A percentile compares a stretch with the other conserved stretches of the same genome.
phyloP scores from a whole-genome alignment of 2,329 filamentous ascomycete genomes.

The Fusarium sp. region DNA sequence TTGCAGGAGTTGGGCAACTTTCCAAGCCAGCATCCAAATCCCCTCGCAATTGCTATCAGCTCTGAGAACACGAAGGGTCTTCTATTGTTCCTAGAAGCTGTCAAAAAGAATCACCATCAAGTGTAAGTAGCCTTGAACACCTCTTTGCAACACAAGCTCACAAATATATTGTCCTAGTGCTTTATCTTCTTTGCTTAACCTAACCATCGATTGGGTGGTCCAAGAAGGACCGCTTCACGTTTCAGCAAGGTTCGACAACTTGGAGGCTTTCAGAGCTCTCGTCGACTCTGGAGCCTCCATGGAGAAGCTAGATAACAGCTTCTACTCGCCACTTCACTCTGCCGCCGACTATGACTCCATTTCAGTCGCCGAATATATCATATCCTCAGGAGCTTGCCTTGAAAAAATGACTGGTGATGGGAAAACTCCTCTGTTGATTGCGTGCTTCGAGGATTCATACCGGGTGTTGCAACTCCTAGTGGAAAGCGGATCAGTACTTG shows the following conservation, averaged over 20 bases:
- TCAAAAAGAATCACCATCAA: background rate
- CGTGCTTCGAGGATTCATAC: background rate
- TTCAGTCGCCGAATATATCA: background rate
- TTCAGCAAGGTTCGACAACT: background rate
- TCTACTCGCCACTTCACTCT: background rate
- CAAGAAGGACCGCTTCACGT: background rate
- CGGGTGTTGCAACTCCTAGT: background rate
- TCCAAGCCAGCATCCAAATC: background rate
- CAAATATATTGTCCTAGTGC: background rate
- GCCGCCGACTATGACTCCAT: background rate
- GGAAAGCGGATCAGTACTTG: background rate
- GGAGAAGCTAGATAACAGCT: background rate
- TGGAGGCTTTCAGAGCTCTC: background rate
- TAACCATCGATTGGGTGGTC: background rate
- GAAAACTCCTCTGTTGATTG: background rate
- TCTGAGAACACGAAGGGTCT: background rate
- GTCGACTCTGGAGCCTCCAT: background rate
- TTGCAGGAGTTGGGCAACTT: constrained; percentile 1
- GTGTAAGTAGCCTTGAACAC: background rate
- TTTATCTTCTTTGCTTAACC: background rate
- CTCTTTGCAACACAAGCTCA: background rate
- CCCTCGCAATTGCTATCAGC: background rate
- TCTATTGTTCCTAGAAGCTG: background rate
- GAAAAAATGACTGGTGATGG: background rate
- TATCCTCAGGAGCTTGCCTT: background rate